Conservation (phyloP, 2,329 filamentous ascomycete species). For the Cordyceps tenuipes region DNA sequence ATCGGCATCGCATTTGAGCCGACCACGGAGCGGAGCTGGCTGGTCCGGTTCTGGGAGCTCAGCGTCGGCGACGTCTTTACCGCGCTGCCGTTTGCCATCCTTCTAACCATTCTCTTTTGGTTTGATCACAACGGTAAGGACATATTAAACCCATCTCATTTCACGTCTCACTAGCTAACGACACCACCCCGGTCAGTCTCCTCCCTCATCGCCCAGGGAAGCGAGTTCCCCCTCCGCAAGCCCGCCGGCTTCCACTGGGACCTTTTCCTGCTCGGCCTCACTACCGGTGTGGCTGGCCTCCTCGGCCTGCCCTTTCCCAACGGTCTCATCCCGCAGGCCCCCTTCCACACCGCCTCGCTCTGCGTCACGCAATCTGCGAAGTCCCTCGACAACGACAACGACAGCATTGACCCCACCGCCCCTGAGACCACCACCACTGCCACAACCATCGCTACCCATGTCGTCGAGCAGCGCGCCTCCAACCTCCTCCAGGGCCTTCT, state of each 20-base stretch:
- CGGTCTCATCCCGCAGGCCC: constrained; percentile 74
- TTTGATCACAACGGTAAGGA: constrained; percentile 75
- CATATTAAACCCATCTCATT: neutral
- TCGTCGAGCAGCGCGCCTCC: constrained; percentile 72
- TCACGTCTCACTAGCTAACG: neutral
- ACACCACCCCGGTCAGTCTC: constrained; percentile 46
- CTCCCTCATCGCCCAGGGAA: constrained; percentile 74
- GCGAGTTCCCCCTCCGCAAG: constrained; percentile 72
- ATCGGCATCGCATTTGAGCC: constrained; percentile 72
- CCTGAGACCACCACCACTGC: constrained; percentile 19
- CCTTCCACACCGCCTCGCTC: constrained; percentile 71
- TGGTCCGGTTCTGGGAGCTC: constrained; percentile 76
- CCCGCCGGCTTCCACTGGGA: constrained; percentile 84
- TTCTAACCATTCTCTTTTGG: constrained; percentile 79
- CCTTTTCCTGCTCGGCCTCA: constrained; percentile 69
- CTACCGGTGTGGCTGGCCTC: constrained; percentile 66
- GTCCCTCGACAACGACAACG: constrained; percentile 40
- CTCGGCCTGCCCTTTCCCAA: constrained; percentile 75
- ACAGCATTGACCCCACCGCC: constrained; percentile 48
- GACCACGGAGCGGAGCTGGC: constrained; percentile 64
- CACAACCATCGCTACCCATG: constrained; percentile 37
- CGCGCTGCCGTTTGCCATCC: constrained; percentile 76
- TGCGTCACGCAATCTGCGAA: constrained; percentile 57
- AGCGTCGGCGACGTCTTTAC: constrained; percentile 66
- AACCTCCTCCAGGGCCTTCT: constrained; percentile 72